Evolutionary conservation across 1,284 basidiomycete species (phyloP).

Genomic region (Pterula multifida): DNA sequence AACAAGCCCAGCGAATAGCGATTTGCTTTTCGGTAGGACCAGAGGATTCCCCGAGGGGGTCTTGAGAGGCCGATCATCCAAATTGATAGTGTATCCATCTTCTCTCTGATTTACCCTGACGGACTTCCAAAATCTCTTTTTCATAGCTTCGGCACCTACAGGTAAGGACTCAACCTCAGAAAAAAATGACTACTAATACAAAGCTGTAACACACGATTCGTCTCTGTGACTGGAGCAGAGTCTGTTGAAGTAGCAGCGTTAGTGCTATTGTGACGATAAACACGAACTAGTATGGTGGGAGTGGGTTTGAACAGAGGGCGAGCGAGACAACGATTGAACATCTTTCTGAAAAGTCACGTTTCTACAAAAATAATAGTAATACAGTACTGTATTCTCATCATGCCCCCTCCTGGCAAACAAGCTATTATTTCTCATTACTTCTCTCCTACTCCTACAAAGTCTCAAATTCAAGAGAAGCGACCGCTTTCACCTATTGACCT

Average conservation of each 20-base stretch:
- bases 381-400: too few species aligned
- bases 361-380: constrained; percentile 9
- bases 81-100: constrained; percentile 53
- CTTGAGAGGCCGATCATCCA: constrained; percentile 80
- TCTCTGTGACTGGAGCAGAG: constrained; percentile 35
- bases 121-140: constrained; percentile 86
- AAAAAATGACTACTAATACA: constrained; percentile 1
- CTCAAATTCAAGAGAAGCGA: constrained; percentile 21
- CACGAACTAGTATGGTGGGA: too few species aligned
- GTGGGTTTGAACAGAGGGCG: too few species aligned
- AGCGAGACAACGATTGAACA: too few species aligned
- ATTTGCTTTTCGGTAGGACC: constrained; percentile 59
- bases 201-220: constrained; percentile 32
- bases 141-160: constrained; percentile 73
- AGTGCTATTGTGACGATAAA: background rate
- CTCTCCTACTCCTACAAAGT: constrained; percentile 13
- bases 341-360: too few species aligned
- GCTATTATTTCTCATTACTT: constrained; percentile 49
- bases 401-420: constrained; percentile 19
- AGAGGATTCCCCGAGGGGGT: constrained; percentile 77
- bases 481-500: constrained; percentile 38
- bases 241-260: constrained; percentile 15
- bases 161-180: constrained; percentile 2
- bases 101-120: constrained; percentile 50
- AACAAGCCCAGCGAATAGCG: constrained; percentile 72